These are phyloP conservation scores for Psilocybe cubensis DNA, from an alignment of 768 basidiomycete genomes.

Conservation along the genomic window DNA sequence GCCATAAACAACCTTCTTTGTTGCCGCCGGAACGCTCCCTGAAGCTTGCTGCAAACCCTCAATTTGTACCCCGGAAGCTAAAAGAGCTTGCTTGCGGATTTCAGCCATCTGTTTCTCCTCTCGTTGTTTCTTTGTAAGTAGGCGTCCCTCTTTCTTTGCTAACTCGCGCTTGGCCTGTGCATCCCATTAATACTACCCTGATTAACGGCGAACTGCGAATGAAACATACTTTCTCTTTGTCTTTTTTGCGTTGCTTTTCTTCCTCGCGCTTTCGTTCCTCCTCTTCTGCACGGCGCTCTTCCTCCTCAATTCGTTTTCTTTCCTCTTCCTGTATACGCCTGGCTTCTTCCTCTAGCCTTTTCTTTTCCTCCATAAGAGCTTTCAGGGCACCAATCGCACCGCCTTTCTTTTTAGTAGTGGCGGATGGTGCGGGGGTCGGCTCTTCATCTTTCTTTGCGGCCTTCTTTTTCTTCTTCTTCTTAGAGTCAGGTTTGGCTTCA, in stretches of 20 bases:
- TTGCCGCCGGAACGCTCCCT: slow-evolving; percentile 39
- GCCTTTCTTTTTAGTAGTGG: slow-evolving; percentile 67
- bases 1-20: slow-evolving; percentile 83
- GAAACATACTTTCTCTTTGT: slow-evolving; percentile 77
- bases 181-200: slow-evolving; percentile 9
- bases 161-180: slow-evolving; percentile 85
- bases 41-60: slow-evolving; percentile 79
- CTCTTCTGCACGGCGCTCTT: slow-evolving; percentile 88
- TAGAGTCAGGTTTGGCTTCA: slow-evolving; percentile 56
- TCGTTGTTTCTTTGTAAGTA: slow-evolving; percentile 98
- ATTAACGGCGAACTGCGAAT: slow-evolving; percentile 6
- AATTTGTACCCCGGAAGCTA: slow-evolving; percentile 88
- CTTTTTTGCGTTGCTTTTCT: slow-evolving; percentile 82
- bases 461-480: slow-evolving; percentile 92
- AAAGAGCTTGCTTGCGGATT: slow-evolving; percentile 85
- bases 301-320: slow-evolving; percentile 82
- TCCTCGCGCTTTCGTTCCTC: slow-evolving; percentile 79
- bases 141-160: slow-evolving; percentile 90
- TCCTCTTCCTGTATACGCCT: slow-evolving; percentile 88
- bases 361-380: slow-evolving; percentile 93
- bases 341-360: slow-evolving; percentile 85
- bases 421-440: slow-evolving; percentile 43
- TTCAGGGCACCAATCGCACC: slow-evolving; percentile 81
- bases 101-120: slow-evolving; percentile 91
- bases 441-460: slow-evolving; percentile 68